These are phyloP conservation scores for Cadophora sp. DNA, from an alignment of 2,329 filamentous ascomycete genomes.

Conservation along the genomic window DNA sequence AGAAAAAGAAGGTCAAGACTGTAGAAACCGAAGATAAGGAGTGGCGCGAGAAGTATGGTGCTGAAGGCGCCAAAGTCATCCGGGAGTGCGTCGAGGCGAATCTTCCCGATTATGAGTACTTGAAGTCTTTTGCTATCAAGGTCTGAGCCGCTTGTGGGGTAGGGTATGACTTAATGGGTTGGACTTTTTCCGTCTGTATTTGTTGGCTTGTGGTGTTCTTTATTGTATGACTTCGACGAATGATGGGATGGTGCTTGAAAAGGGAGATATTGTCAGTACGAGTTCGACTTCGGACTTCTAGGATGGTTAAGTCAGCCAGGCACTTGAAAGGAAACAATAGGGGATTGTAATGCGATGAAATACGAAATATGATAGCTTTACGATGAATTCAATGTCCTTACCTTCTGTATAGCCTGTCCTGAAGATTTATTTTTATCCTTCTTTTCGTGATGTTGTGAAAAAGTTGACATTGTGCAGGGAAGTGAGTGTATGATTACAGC, in stretches of 20 bases:
- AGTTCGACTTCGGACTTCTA: not conserved
- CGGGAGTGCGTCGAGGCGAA: constrained; percentile 75
- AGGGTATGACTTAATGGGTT: not conserved
- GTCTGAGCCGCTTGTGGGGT: constrained; percentile 46
- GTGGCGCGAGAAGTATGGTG: constrained; percentile 78
- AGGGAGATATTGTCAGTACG: not conserved
- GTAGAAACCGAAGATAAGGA: constrained; percentile 72
- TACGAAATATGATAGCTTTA: too few species aligned
- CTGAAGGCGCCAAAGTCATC: constrained; percentile 73
- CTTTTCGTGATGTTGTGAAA: too few species aligned
- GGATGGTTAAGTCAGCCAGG: not conserved
- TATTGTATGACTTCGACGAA: constrained; percentile 2
- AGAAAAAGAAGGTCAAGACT: constrained; percentile 64
- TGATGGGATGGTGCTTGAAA: not conserved
- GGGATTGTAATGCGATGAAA: too few species aligned
- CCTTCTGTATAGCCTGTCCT: too few species aligned
- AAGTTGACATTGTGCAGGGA: too few species aligned
- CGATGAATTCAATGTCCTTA: too few species aligned
- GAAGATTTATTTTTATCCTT: too few species aligned
- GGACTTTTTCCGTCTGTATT: not conserved
- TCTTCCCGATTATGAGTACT: constrained; percentile 77
- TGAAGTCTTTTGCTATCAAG: constrained; percentile 78
- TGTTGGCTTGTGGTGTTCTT: not conserved
- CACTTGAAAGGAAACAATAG: too few species aligned
- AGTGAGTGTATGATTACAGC: too few species aligned